Conservation (phyloP, 331 rosid species). For the Prunus yedoensis region DNA sequence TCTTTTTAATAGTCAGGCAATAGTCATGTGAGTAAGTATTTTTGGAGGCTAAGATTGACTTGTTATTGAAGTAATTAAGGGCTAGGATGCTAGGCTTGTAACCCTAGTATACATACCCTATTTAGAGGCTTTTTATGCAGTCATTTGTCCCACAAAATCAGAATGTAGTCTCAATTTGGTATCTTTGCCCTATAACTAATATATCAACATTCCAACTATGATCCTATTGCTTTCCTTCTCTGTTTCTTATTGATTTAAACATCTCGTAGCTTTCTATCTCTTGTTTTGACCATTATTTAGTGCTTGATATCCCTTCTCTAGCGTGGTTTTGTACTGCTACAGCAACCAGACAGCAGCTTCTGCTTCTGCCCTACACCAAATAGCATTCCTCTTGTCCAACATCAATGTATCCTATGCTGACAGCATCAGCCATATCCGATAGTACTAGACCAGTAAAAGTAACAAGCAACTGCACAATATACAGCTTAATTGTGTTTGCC, state of each 20-base stretch:
- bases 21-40: neutral
- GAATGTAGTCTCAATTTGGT: neutral
- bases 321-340: neutral
- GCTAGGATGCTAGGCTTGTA: neutral
- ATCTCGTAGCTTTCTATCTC: neutral
- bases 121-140: neutral
- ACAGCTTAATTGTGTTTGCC: neutral
- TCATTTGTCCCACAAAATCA: neutral
- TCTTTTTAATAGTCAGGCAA: neutral
- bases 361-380: neutral
- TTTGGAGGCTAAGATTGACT: neutral
- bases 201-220: neutral
- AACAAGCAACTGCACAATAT: slow-evolving; percentile 2
- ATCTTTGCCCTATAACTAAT: too few relatives aligned
- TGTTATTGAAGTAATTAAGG: neutral
- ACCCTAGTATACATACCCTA: neutral
- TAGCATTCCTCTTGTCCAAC: neutral
- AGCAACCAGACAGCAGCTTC: neutral
- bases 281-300: neutral
- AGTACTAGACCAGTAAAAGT: neutral
- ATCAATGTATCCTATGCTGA: neutral
- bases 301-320: neutral
- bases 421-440: neutral
- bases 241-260: neutral
- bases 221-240: slow-evolving; percentile 1